Conservation (phyloP, 371 early-diverging fungal genomes). For the Mucor racemosus region DNA sequence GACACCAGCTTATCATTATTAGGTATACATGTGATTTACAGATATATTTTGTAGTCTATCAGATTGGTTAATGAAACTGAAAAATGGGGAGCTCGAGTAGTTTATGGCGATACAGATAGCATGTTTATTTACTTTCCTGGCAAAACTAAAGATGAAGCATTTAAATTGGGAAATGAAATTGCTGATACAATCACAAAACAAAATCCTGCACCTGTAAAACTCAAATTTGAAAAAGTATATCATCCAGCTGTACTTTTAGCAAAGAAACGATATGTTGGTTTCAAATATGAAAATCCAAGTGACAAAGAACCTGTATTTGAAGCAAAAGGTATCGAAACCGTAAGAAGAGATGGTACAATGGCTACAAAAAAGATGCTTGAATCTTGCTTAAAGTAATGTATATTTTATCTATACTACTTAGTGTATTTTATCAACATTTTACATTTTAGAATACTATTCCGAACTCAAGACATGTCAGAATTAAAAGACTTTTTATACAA, state of each 20-base stretch:
- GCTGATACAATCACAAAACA: constrained; percentile 69
- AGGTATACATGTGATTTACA: not conserved
- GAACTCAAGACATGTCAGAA: constrained; percentile 77
- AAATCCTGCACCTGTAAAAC: constrained; percentile 82
- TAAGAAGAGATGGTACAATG: constrained; percentile 85
- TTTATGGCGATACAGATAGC: constrained; percentile 94
- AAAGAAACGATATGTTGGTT: constrained; percentile 93
- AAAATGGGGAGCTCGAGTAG: constrained; percentile 79
- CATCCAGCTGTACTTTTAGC: constrained; percentile 84
- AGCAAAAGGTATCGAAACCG: constrained; percentile 95
- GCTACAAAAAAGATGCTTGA: constrained; percentile 82
- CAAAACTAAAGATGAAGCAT: constrained; percentile 71
- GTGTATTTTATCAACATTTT: not conserved
- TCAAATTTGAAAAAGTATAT: constrained; percentile 94
- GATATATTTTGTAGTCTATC: constrained; percentile 57
- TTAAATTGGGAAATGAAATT: constrained; percentile 79
- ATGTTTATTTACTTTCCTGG: constrained; percentile 84
- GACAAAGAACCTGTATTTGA: constrained; percentile 79
- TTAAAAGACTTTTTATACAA: constrained; percentile 73
- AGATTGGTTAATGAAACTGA: constrained; percentile 63
- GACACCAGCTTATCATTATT: not conserved
- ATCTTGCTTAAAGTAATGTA: constrained; percentile 68
- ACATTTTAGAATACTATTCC: constrained; percentile 68
- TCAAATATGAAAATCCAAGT: constrained; percentile 68
- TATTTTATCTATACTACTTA: too few species aligned